phyloP scores from a whole-genome alignment of 2,329 filamentous ascomycete genomes.

The Trichoderma sp. region DNA sequence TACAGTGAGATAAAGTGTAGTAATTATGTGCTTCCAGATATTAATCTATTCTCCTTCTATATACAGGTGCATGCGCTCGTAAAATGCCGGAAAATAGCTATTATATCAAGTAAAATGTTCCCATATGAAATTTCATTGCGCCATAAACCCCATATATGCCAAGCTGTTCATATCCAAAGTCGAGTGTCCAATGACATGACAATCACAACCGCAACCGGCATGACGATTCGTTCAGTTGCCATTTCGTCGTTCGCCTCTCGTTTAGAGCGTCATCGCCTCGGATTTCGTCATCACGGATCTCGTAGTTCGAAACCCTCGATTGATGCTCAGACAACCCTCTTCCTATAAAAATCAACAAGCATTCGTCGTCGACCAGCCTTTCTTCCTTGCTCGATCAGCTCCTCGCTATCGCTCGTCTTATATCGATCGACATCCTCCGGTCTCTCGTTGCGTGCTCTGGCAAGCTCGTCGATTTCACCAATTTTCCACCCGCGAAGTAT shows the following conservation, averaged over 20 bases:
- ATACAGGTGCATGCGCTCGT: not conserved
- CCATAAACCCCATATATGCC: not conserved
- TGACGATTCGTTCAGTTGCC: not conserved
- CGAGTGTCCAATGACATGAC: not conserved
- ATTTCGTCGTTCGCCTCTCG: not conserved
- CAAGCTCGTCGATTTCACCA: slow-evolving; percentile 34
- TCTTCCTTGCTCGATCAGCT: slow-evolving; percentile 30
- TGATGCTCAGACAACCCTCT: slow-evolving; percentile 27
- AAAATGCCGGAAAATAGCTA: not conserved
- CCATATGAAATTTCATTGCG: not conserved
- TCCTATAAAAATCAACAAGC: slow-evolving; percentile 33
- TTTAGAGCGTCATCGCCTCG: not conserved
- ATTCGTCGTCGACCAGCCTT: slow-evolving; percentile 33
- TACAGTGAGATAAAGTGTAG: not conserved
- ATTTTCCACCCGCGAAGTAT: slow-evolving; percentile 40
- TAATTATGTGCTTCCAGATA: not conserved
- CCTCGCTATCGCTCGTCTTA: slow-evolving; percentile 33
- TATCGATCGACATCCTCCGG: slow-evolving; percentile 32
- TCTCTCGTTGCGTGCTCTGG: slow-evolving; percentile 31
- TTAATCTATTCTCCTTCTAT: not conserved
- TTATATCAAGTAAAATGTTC: not conserved
- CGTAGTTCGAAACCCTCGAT: not conserved
- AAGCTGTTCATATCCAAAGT: not conserved
- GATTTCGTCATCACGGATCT: not conserved
- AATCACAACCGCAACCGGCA: not conserved